Evolutionary conservation across 2,329 filamentous ascomycete genomes (phyloP).

Genomic region (Ophiocordyceps camponoti-rufipedis): DNA sequence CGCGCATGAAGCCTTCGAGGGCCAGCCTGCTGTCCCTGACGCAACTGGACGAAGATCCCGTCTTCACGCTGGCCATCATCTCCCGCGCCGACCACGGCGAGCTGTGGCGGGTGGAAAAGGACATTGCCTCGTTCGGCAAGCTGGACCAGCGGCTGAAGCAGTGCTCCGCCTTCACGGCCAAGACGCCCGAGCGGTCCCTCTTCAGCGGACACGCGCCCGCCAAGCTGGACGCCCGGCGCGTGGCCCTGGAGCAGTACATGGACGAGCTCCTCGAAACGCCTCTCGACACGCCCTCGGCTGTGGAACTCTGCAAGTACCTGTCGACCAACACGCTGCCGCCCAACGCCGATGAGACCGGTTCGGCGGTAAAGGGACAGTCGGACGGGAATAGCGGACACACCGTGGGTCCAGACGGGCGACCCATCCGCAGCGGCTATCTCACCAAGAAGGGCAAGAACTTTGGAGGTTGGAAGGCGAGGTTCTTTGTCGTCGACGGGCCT

Average conservation of each 20-base stretch:
- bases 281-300: constrained; percentile 56
- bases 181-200: constrained; percentile 64
- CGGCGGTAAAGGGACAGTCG: constrained; percentile 6
- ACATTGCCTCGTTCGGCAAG: constrained; percentile 60
- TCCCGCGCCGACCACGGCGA: constrained; percentile 60
- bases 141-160: constrained; percentile 70
- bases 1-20: constrained; percentile 81
- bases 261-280: constrained; percentile 69
- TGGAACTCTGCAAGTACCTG: constrained; percentile 76
- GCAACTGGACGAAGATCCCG: constrained; percentile 74
- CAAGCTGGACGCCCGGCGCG: constrained; percentile 73
- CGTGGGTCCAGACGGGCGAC: constrained; percentile 43
- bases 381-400: constrained; percentile 12
- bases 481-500: constrained; percentile 42
- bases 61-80: constrained; percentile 79
- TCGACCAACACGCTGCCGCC: constrained; percentile 48
- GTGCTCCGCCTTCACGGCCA: constrained; percentile 51
- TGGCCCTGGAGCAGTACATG: constrained; percentile 69
- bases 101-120: constrained; percentile 90
- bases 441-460: constrained; percentile 98
- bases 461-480: constrained; percentile 86
- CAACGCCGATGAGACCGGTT: constrained; percentile 35
- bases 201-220: constrained; percentile 89
- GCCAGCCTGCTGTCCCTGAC: constrained; percentile 67
- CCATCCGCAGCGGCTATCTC: constrained; percentile 72